Conservation (phyloP, 2,329 filamentous ascomycete species). For the Penicillium verrucosum region DNA sequence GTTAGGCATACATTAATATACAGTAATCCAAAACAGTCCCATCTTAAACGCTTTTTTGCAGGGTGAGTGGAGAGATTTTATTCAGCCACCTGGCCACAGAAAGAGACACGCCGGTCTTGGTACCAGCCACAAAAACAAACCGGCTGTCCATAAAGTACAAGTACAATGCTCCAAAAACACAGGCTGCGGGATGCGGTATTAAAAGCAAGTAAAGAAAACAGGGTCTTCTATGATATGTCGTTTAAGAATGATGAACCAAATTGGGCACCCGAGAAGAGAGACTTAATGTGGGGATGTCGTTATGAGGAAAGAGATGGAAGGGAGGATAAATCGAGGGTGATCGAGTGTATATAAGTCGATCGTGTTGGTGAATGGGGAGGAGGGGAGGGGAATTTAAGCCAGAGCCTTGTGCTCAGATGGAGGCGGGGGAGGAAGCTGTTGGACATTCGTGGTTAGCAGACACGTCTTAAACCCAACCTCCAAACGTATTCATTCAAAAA, state of each 20-base stretch:
- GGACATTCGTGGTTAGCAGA: neutral
- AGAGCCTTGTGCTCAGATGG: slow-evolving; percentile 37
- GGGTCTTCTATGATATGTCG: slow-evolving; percentile 37
- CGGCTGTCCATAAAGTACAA: slow-evolving; percentile 28
- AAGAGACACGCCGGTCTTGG: neutral
- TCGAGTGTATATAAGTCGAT: slow-evolving; percentile 6
- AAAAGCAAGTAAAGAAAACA: slow-evolving; percentile 21
- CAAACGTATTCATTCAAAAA: neutral
- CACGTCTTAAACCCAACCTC: neutral
- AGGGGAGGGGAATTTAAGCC: slow-evolving; percentile 26
- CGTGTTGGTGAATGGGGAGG: neutral
- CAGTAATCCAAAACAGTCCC: slow-evolving; percentile 23
- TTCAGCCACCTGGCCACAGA: neutral
- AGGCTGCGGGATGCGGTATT: slow-evolving; percentile 24
- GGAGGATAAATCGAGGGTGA: slow-evolving; percentile 11
- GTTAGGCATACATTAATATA: slow-evolving; percentile 36
- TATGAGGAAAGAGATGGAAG: slow-evolving; percentile 21
- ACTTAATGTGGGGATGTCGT: slow-evolving; percentile 26
- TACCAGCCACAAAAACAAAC: slow-evolving; percentile 24
- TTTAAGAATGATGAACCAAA: slow-evolving; percentile 33
- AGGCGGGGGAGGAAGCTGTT: slow-evolving; percentile 35
- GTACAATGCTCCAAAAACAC: slow-evolving; percentile 27
- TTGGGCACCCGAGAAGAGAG: slow-evolving; percentile 42
- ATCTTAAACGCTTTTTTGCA: slow-evolving; percentile 15
- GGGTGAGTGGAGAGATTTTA: slow-evolving; percentile 19